Evolutionary conservation across 2,329 filamentous ascomycete genomes (phyloP).

Genomic region (Fusarium sp.): DNA sequence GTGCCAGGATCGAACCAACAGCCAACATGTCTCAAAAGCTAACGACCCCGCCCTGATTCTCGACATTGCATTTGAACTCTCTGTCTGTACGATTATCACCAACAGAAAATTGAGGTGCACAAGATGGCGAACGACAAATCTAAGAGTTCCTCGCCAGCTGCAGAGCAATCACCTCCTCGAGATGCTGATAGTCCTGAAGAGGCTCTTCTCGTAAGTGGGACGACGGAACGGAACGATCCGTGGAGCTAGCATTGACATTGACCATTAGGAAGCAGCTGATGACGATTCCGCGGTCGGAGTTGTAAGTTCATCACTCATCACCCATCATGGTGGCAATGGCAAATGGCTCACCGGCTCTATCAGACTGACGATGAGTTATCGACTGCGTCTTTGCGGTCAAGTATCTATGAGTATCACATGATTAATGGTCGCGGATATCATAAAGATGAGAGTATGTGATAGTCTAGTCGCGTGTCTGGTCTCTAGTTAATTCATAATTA

Average conservation of each 20-base stretch:
- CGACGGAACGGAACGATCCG: not conserved
- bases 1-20: not conserved
- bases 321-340: fast-evolving
- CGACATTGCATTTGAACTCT: fast-evolving
- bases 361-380: slow-evolving; percentile 28
- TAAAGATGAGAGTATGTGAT: not conserved
- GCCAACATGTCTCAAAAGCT: not conserved
- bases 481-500: no score
- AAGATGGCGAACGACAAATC: not conserved
- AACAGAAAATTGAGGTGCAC: fast-evolving
- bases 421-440: slow-evolving; percentile 26
- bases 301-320: no score
- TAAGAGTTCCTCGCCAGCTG: not conserved
- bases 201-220: not conserved
- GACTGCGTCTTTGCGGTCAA: slow-evolving; percentile 23
- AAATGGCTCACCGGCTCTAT: no score
- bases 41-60: not conserved
- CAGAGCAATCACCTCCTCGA: not conserved
- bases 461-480: no score
- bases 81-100: fast-evolving
- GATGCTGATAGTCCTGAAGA: not conserved
- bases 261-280: not conserved
- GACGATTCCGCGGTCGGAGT: slow-evolving; percentile 12
- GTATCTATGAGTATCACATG: slow-evolving; percentile 25
- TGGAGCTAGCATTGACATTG: fast-evolving